Evolutionary conservation across 208 protist species (phyloP), one percentile per base, ranked within the genome.

Genomic region (Entamoeba histolytica): DNA sequence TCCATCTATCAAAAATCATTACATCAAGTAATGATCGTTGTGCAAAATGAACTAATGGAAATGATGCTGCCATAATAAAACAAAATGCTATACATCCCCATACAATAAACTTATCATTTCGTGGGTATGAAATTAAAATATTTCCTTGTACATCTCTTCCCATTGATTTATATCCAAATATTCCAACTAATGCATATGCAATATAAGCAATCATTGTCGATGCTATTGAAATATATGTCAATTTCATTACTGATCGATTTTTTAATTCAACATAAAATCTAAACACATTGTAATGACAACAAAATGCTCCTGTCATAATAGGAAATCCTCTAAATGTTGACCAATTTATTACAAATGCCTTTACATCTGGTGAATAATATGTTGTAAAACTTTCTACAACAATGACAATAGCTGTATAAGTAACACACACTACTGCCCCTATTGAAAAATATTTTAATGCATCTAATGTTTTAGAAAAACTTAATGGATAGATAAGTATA

Each of bases 211-310:
- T 57, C 7, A 50, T 51, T 5, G 10, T 47, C 0, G 49, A 91
- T n/a, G 91, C 15, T 39, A 93, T 31, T 17, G 49, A 91, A 15
- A 91, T 44, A 19, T n/a, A 51, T 17, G 44, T 91, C 55, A 93
- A 49, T 51, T 78, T 55, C 4, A 49, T 73, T 44, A 44, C 17
- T 17, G 8, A 17, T 55, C 92, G 1, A 47, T 91, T 49, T 50
- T 93, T 91, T 5, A 93, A 44, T 78, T 93, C 92, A 12, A 49
- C 28, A 31, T 93, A 93, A 31, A 93, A 19, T n/a, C 87, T 44
- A 19, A 44, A n/a, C 0, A 44, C 3, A 51, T 78, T 91, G 6
- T 91, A 93, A 91, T 93, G 92, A 28, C 52, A 51, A 50, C 52
- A 91, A 19, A 93, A 91, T 19, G 92, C 12, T 17, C 23, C 57